phyloP scores from a whole-genome alignment of 768 basidiomycete species.

The Exsudoporus frostii region DNA sequence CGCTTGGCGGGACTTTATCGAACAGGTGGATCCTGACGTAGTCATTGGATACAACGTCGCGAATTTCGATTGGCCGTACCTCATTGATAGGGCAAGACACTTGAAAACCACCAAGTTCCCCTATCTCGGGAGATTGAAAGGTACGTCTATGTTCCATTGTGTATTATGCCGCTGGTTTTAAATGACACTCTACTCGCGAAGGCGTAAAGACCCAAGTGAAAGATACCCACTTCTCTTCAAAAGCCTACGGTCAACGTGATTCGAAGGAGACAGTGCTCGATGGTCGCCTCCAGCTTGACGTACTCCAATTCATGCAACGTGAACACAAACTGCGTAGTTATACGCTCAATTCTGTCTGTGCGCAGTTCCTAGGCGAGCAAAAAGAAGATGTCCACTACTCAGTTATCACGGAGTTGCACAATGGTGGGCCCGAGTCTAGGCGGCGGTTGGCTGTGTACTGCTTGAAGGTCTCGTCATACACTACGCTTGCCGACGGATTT shows the following conservation, averaged over 20 bases:
- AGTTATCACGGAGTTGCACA: slow-evolving; percentile 96
- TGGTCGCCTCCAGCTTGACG: slow-evolving; percentile 91
- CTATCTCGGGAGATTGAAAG: slow-evolving; percentile 69
- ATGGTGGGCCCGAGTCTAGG: slow-evolving; percentile 91
- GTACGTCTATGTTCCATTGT: slow-evolving; percentile 37
- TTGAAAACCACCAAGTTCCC: slow-evolving; percentile 69
- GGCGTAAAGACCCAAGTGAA: slow-evolving; percentile 78
- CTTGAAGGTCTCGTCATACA: slow-evolving; percentile 63
- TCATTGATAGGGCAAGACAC: slow-evolving; percentile 87
- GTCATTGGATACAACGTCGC: slow-evolving; percentile 95
- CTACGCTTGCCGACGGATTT: not conserved
- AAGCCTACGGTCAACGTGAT: slow-evolving; percentile 95
- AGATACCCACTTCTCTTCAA: slow-evolving; percentile 96
- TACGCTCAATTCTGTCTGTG: slow-evolving; percentile 96
- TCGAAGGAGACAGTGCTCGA: slow-evolving; percentile 91
- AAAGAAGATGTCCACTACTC: slow-evolving; percentile 99
- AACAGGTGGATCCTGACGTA: slow-evolving; percentile 90
- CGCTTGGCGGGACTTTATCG: slow-evolving; percentile 88
- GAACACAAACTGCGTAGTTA: slow-evolving; percentile 97
- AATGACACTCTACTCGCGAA: slow-evolving; percentile 31
- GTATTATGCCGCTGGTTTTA: not conserved
- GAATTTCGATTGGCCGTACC: slow-evolving; percentile 94
- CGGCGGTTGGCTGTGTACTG: slow-evolving; percentile 96
- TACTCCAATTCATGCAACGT: slow-evolving; percentile 97
- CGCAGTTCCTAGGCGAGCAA: slow-evolving; percentile 96